Evolutionary conservation across 345 rosid genomes (phyloP), one percentile per base, ranked within the genome.

Genomic region (Firmiana major): DNA sequence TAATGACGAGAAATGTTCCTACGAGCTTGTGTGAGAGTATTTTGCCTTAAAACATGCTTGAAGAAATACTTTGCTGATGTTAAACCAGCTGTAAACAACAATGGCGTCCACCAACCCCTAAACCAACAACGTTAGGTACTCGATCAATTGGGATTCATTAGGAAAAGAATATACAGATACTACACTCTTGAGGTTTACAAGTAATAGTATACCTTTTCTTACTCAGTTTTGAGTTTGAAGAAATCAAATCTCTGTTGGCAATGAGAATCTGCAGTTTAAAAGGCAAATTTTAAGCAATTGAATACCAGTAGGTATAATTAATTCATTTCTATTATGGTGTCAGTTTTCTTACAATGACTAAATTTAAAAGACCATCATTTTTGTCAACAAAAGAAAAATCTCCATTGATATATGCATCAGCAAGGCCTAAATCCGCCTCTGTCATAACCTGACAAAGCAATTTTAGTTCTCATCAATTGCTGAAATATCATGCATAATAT

Each of bases 101-200:
- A 60, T 22, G 98, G 99, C 13, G 96, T 93, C 99, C 99, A 95
- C 99, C 99, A 93, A 43, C 99, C 99, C 87, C 99, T 94, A 60
- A 21, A 63, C 17, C 74, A 66, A 70, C 16, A 45, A 1, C 19
- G 26, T 15, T 21, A 62, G 57, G 69, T 48, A 9, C 17, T 21
- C 6, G 13, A 36, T 16, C 21, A 62, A 67, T 59, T 66, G 24
- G 57, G 49, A 70, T 57, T 55, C 31, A 40, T 60, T 40, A 34
- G 51, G 6, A 73, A 10, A 75, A n/a, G 28, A 13, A 43, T 59
- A 7, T 13, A 10, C 10, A 40, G 45, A 68, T 65, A 55, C 21
- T 26, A 58, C 12, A 36, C 60, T 67, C 38, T 28, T 38, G 22
- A 1, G 45, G 26, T 31, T 11, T 28, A 54, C 17, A 58, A 24